A percentile compares a stretch with the other conserved stretches of the same genome.
phyloP scores from a whole-genome alignment of 1,284 basidiomycete species.

The Mrakiaceae sp. region DNA sequence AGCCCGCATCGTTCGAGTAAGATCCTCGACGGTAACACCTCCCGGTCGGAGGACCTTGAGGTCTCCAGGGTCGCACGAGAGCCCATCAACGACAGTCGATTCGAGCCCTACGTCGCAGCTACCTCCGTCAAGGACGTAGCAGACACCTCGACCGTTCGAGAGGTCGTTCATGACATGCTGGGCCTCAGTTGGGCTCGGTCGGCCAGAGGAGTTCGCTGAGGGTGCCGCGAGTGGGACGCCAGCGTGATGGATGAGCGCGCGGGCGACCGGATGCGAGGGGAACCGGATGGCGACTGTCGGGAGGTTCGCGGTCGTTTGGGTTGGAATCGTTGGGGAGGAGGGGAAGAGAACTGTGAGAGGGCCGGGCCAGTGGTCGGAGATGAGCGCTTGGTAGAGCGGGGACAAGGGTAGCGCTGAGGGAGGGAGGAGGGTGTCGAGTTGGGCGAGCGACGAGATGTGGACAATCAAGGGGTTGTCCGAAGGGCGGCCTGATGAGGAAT shows the following conservation, averaged over 20 bases:
- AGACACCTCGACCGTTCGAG: constrained; percentile 45
- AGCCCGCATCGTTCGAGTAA: constrained; percentile 44
- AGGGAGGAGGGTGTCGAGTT: constrained; percentile 68
- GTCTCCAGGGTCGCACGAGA: constrained; percentile 50
- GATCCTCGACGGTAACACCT: constrained; percentile 81
- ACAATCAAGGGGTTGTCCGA: constrained; percentile 96
- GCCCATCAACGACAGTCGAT: constrained; percentile 87
- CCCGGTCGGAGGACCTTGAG: constrained; percentile 82
- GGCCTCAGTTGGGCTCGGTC: constrained; percentile 87
- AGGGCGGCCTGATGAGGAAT: constrained; percentile 43
- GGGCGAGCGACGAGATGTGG: constrained; percentile 74
- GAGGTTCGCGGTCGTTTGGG: constrained; percentile 63
- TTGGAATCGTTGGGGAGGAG: constrained; percentile 47
- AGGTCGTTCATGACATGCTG: constrained; percentile 76
- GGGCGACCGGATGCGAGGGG: constrained; percentile 84
- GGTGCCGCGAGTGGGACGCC: constrained; percentile 81
- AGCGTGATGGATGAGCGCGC: constrained; percentile 70
- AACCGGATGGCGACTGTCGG: constrained; percentile 83
- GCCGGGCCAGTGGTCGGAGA: constrained; percentile 88
- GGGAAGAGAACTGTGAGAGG: constrained; percentile 88
- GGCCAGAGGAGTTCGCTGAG: constrained; percentile 87
- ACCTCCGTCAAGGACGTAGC: constrained; percentile 85
- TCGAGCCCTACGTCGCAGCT: constrained; percentile 81
- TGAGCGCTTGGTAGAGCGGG: constrained; percentile 55
- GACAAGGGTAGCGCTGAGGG: constrained; percentile 38